Base-by-base conservation (phyloP, 345 rosid genomes). In the Eucalyptus microcorys region DNA sequence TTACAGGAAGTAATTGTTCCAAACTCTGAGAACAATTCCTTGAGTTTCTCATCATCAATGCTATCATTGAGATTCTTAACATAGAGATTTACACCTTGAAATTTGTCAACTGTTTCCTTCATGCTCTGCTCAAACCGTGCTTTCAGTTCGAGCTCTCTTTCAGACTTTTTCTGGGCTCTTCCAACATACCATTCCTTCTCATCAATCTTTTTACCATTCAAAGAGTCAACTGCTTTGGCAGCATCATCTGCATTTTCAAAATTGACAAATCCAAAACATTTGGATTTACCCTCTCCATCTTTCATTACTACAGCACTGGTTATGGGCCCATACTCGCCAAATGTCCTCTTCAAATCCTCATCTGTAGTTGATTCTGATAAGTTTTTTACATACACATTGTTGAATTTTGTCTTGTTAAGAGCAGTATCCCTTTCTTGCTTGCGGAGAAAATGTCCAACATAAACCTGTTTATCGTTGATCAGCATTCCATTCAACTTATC, bases 121-220 rank as follows among this genome's bases (percentile, higher is more conserved):
- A 93, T 91, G 87, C 90, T 94, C 91, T 97, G 99, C 93, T 97
- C 98, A 92, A 94, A 96, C 88, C 90, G 93, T 15, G 88, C 91
- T 88, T 94, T 97, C 86, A 96, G 90, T 88, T 96, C 99, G 3
- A 59, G 86, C 91, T 96, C 99, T 91, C 99, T 97, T 90, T 97
- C 99, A 22, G 93, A 94, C 89, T 96, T 97, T 89, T 96, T 97
- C 90, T 95, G 96, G 34, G 99, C 99, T 93, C 94, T 96, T 49
- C 99, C 99, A 86, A 96, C 99, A 92, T 93, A 97, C 98, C 96
- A 96, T 93, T 96, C 99, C 91, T 96, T 96, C 34, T 96, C 99
- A 13, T 97, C 99, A 89, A 93, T 49, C 87, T 92, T 96, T 90
- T 92, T 96, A 45, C 99, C 98, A 90, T 97, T 96, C 48, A 97